Percentiles rank a stretch among this genome's conserved stretches.
Conservation (phyloP, 129 eudicot genomes). For the Tanacetum coccineum region DNA sequence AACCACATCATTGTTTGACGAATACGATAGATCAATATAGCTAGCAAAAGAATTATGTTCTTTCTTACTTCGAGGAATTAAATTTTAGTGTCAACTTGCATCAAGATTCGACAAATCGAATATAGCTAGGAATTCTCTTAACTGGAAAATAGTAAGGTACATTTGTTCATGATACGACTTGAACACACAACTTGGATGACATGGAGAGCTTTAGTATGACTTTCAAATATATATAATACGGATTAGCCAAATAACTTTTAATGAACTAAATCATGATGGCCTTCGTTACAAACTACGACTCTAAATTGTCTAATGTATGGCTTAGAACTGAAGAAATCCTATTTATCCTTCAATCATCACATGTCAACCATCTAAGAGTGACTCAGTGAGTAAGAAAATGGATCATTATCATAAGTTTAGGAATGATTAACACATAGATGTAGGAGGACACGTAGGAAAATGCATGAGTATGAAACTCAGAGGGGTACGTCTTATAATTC, state of each 20-base stretch:
- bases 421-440: too few species aligned
- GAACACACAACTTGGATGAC: too few species aligned
- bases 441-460: too few species aligned
- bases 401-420: too few species aligned
- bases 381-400: too few species aligned
- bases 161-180: too few species aligned
- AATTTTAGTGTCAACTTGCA: constrained; percentile 7
- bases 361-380: too few species aligned
- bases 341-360: too few species aligned
- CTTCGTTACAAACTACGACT: not conserved
- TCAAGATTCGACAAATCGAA: not conserved
- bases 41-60: constrained; percentile 1
- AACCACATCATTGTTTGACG: not conserved
- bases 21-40: not conserved
- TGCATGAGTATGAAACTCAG: too few species aligned
- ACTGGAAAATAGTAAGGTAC: too few species aligned
- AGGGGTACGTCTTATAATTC: too few species aligned
- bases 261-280: not conserved
- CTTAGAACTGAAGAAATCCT: not conserved
- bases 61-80: constrained; percentile 1
- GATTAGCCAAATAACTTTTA: not conserved
- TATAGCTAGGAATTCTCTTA: too few species aligned
- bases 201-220: not conserved
- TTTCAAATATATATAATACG: not conserved
- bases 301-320: not conserved